Base-by-base conservation (phyloP, 352 stramenopile genomes). In the Phytophthora colocasiae region DNA sequence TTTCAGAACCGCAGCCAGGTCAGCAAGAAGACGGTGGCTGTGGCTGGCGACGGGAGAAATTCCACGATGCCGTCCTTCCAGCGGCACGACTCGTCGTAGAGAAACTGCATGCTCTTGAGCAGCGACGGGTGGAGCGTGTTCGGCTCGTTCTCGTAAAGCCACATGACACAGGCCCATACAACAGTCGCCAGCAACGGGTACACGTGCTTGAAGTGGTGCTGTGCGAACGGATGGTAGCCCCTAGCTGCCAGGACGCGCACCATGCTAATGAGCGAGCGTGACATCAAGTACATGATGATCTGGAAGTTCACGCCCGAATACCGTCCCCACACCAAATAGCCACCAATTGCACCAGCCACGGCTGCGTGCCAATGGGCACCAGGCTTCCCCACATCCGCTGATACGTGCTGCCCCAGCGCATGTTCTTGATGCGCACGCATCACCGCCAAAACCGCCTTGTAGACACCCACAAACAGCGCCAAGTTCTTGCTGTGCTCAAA, bases 301-400 rank as follows among this genome's bases (percentile, higher is more conserved):
- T 97, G 89, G 74, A 90, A 95, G 77, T 97, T 97, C 47, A 97
- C 86, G 53, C 83, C 68, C 31, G 86, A 92, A 73, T 97, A 96
- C 24, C 84, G 83, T 2, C 83, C 87, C 89, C 89, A 96, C 17
- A 96, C 76, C 39, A 95, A 59, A 71, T 96, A 94, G 26, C 86
- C 89, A 41, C 85, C 89, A 24, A 95, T 67, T 17, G 71, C 87
- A 24, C 89, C 89, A 6, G 87, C 89, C 22, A 94, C 80, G 1
- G 85, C 84, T 34, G 89, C 86, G 66, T 96, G 85, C 87, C 84
- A 94, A 46, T 88, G 87, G 8, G 63, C 74, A 1, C 81, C 77
- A 7, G 88, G 88, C 71, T 93, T 92, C 24, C 87, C 81, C 36
- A 90, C 70, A n/a, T 48, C 39, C 36, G 69, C 58, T 12, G 52